Conservation (phyloP, 768 basidiomycete species). For the Gloeopeniophorella convolvens region DNA sequence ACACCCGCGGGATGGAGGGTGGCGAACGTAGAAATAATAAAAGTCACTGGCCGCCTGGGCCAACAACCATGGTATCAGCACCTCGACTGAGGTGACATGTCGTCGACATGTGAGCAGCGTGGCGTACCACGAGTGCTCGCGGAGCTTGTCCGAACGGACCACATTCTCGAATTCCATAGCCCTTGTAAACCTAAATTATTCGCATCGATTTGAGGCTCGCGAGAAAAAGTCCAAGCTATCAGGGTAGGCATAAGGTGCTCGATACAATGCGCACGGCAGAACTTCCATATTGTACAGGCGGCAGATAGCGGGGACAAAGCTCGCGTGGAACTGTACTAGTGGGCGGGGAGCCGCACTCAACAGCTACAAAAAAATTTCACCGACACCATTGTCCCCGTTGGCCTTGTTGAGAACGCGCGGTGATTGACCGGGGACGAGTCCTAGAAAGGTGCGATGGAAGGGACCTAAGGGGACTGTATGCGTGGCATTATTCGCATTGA, state of each 20-base stretch:
- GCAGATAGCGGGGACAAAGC: constrained; percentile 1
- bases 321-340: background rate
- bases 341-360: background rate
- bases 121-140: too few relatives aligned
- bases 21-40: too few relatives aligned
- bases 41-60: too few relatives aligned
- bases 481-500: background rate
- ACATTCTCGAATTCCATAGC: constrained; percentile 2
- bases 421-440: background rate
- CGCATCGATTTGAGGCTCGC: background rate
- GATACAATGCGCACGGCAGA: background rate
- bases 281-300: constrained; percentile 1
- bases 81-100: too few relatives aligned
- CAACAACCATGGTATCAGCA: too few relatives aligned
- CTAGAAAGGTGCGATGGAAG: background rate
- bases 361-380: background rate
- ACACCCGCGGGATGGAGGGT: constrained; percentile 8
- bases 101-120: too few relatives aligned
- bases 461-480: background rate
- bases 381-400: constrained; percentile 3
- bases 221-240: background rate
- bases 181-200: background rate
- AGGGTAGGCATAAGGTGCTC: background rate
- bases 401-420: background rate
- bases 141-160: background rate